phyloP scores from a whole-genome alignment of 805 yeast species.

The Kluyveromyces starmeri region DNA sequence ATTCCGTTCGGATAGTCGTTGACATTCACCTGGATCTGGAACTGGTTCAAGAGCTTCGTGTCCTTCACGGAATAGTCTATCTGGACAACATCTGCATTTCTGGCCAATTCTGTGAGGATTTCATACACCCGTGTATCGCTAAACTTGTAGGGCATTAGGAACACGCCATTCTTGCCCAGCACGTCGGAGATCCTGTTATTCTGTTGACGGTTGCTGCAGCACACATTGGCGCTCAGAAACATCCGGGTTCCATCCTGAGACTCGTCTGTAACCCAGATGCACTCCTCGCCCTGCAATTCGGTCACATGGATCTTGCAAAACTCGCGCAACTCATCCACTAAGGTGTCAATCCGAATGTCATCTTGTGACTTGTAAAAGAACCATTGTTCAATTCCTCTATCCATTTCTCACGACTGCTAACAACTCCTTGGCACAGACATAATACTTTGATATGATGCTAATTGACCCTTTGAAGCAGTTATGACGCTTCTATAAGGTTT shows the following conservation, averaged over 20 bases:
- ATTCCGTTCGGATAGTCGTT: background rate
- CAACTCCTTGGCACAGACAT: no score
- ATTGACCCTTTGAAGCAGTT: no score
- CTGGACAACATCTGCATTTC: background rate
- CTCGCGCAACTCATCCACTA: background rate
- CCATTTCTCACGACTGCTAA: no score
- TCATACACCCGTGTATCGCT: background rate
- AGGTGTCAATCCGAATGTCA: background rate
- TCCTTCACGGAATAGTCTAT: background rate
- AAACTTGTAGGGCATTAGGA: constrained; percentile 1
- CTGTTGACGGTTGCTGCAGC: background rate
- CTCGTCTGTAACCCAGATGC: background rate
- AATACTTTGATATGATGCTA: no score
- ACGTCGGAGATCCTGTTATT: constrained; percentile 1
- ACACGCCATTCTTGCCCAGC: background rate
- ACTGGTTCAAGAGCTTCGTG: constrained; percentile 3
- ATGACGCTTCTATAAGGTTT: no score
- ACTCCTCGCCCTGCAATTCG: background rate
- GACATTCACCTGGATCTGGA: constrained; percentile 2
- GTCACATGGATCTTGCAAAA: background rate
- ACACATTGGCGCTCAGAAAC: constrained; percentile 2
- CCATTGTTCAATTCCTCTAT: constrained; percentile 1
- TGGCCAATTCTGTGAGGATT: background rate
- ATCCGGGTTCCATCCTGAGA: background rate
- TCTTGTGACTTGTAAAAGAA: constrained; percentile 3